These are phyloP conservation scores for Byssothecium circinans DNA, from an alignment of 2,329 filamentous ascomycete genomes.

Conservation along the genomic window DNA sequence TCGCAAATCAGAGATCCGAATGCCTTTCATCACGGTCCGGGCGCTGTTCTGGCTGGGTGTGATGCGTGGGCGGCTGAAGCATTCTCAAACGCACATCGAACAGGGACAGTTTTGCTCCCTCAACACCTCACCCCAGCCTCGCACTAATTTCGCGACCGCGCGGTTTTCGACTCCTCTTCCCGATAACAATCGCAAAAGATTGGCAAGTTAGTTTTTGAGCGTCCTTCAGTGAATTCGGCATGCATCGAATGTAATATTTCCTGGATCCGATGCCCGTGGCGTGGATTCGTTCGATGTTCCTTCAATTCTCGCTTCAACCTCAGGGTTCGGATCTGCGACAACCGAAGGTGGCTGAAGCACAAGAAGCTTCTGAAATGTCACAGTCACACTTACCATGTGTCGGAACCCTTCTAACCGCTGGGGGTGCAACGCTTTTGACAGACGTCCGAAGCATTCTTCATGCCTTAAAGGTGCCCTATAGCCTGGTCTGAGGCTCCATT, in stretches of 20 bases:
- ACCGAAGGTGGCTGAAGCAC: constrained; percentile 41
- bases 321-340: constrained; percentile 22
- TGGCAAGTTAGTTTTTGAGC: neutral
- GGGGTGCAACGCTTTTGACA: constrained; percentile 29
- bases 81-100: constrained; percentile 41
- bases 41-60: constrained; percentile 17
- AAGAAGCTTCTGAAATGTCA: constrained; percentile 40
- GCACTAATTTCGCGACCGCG: constrained; percentile 13
- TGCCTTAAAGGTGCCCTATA: constrained; percentile 43
- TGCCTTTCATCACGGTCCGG: constrained; percentile 15
- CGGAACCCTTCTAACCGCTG: constrained; percentile 36
- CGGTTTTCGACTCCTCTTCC: constrained; percentile 2
- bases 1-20: constrained; percentile 26
- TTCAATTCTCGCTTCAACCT: constrained; percentile 11
- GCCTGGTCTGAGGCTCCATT: constrained; percentile 39
- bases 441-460: constrained; percentile 27
- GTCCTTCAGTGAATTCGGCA: neutral
- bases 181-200: neutral
- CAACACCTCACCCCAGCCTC: constrained; percentile 21
- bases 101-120: constrained; percentile 35
- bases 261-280: neutral
- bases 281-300: neutral
- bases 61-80: constrained; percentile 23
- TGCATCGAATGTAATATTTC: constrained; percentile 13
- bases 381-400: constrained; percentile 35